Percentiles rank a stretch among this genome's conserved stretches.
phyloP scores from a whole-genome alignment of 2,329 filamentous ascomycete species.

The Penicillium sp. region DNA sequence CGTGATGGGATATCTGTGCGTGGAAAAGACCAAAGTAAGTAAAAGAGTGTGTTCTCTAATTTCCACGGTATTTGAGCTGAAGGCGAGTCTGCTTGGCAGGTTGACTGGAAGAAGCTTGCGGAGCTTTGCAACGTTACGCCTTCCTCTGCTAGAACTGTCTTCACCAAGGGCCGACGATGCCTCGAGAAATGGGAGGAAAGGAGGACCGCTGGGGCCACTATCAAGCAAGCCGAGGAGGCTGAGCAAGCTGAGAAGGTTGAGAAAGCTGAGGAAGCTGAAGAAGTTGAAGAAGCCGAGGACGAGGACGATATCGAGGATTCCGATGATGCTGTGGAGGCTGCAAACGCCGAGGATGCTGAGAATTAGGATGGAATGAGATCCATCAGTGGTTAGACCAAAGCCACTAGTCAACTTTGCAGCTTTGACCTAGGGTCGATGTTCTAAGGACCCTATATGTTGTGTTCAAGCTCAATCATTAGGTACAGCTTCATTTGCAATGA shows the following conservation, averaged over 20 bases:
- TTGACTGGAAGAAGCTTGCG: background rate
- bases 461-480: background rate
- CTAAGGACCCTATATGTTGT: background rate
- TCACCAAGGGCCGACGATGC: background rate
- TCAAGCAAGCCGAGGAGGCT: too few relatives aligned
- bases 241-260: fast-evolving
- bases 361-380: background rate
- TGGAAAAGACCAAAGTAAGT: background rate
- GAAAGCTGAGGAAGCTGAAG: too few relatives aligned
- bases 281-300: fast-evolving
- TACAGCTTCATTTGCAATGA: background rate
- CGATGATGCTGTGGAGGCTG: background rate
- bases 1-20: background rate
- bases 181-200: background rate
- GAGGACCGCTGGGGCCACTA: too few relatives aligned
- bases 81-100: background rate
- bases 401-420: too few relatives aligned
- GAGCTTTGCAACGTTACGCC: background rate
- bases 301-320: background rate
- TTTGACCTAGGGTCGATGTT: background rate
- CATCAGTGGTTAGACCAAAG: too few relatives aligned
- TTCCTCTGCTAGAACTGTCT: background rate
- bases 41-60: background rate
- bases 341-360: background rate
- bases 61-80: background rate